A percentile compares a stretch with the other conserved stretches of the same genome.
Evolutionary conservation across 176 grass and related monocot genomes (phyloP).

Genomic region (Oryza rufipogon): DNA sequence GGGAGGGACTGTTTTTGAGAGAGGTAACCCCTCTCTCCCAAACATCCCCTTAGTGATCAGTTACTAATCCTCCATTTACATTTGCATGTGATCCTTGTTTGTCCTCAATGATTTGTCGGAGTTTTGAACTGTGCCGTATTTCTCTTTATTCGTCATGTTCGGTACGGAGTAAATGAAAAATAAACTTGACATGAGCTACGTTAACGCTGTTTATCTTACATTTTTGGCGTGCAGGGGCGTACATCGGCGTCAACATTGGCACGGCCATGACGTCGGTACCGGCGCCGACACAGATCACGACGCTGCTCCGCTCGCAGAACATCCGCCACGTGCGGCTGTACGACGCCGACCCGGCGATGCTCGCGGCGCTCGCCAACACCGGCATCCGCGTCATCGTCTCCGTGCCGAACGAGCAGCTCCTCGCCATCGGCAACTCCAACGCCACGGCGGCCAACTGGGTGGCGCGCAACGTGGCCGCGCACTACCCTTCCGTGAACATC

Average conservation of each 20-base stretch:
- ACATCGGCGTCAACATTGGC: constrained; percentile 92
- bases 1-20: no score
- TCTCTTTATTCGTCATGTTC: neutral
- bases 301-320: constrained; percentile 83
- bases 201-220: no score
- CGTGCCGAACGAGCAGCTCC: constrained; percentile 95
- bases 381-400: constrained; percentile 89
- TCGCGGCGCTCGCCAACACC: constrained; percentile 72
- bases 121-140: neutral
- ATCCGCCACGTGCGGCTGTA: constrained; percentile 80
- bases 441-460: constrained; percentile 91
- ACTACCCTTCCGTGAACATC: constrained; percentile 86
- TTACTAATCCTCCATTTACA: neutral
- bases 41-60: neutral
- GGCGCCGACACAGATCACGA: constrained; percentile 74
- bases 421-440: constrained; percentile 87
- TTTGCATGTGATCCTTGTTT: neutral
- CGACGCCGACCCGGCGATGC: constrained; percentile 78
- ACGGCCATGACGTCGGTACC: constrained; percentile 81
- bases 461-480: constrained; percentile 72
- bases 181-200: no score
- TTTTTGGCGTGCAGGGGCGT: constrained; percentile 53
- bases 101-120: neutral
- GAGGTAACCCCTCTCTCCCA: no score
- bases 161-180: neutral